phyloP scores from a whole-genome alignment of 306 rosid genomes.

The Quillaja saponaria region DNA sequence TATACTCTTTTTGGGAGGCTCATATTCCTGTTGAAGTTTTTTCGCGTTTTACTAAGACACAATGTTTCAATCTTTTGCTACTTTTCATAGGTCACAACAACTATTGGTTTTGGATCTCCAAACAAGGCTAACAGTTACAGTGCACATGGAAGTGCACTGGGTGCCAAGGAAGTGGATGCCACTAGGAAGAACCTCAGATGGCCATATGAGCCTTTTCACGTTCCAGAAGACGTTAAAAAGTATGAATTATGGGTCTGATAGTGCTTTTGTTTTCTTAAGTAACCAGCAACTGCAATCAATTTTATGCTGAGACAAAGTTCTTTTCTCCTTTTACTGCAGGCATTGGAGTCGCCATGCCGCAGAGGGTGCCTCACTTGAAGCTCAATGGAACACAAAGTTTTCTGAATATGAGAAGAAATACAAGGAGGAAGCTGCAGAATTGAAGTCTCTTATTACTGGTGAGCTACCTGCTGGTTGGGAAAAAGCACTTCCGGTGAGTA shows the following conservation, averaged over 20 bases:
- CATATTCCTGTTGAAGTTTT: too few species aligned
- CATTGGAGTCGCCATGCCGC: slow-evolving; percentile 93
- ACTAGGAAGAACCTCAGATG: slow-evolving; percentile 92
- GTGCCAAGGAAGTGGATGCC: slow-evolving; percentile 98
- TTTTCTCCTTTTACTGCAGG: slow-evolving; percentile 38
- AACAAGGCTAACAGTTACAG: slow-evolving; percentile 97
- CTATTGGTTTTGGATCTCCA: slow-evolving; percentile 98
- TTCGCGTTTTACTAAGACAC: neutral
- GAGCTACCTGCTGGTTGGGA: slow-evolving; percentile 94
- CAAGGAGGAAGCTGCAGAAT: slow-evolving; percentile 72
- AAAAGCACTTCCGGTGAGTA: slow-evolving; percentile 93
- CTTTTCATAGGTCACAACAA: slow-evolving; percentile 80
- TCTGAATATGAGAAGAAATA: slow-evolving; percentile 91
- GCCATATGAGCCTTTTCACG: slow-evolving; percentile 96
- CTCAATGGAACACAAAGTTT: slow-evolving; percentile 89
- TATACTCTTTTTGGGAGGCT: too few species aligned
- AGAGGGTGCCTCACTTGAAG: slow-evolving; percentile 78
- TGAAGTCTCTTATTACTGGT: slow-evolving; percentile 69
- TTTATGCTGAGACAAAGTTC: slow-evolving; percentile 28
- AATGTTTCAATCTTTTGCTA: slow-evolving; percentile 9
- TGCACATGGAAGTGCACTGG: slow-evolving; percentile 96
- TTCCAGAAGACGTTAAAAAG: slow-evolving; percentile 93
- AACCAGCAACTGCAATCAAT: slow-evolving; percentile 13
- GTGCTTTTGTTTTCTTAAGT: slow-evolving; percentile 9
- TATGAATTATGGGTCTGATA: slow-evolving; percentile 36